Conservation (phyloP, 75 land plant species). For the Adiantum capillusveneris region DNA sequence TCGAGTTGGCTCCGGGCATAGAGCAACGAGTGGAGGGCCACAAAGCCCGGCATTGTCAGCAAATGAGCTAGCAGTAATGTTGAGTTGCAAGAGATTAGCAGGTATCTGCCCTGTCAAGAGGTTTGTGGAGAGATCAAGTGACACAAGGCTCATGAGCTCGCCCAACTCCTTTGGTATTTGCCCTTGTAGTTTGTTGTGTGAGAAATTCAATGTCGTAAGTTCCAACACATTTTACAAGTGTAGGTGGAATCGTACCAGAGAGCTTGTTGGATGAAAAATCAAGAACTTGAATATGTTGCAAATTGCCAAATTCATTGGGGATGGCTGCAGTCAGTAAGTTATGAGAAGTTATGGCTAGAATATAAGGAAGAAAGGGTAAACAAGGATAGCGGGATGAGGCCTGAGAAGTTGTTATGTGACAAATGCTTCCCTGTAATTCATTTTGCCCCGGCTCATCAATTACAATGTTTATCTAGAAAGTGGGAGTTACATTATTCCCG, state of each 20-base stretch:
- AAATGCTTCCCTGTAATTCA: not conserved
- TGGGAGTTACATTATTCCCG: too few species aligned
- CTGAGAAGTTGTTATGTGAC: slow-evolving; percentile 18
- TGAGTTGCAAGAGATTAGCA: slow-evolving; percentile 8
- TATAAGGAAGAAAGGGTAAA: not conserved
- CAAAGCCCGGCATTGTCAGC: too few species aligned
- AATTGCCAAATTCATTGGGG: not conserved
- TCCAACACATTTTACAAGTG: not conserved
- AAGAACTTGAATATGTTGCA: not conserved
- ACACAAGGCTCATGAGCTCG: slow-evolving; percentile 15
- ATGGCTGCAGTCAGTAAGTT: not conserved
- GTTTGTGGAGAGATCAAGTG: slow-evolving; percentile 43
- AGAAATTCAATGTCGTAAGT: not conserved
- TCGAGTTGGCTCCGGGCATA: too few species aligned
- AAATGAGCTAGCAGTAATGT: too few species aligned
- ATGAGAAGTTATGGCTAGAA: not conserved
- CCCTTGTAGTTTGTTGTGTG: not conserved
- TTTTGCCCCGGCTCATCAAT: too few species aligned
- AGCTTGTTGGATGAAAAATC: not conserved
- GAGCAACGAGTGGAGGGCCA: too few species aligned
- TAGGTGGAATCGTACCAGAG: not conserved
- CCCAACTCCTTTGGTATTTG: too few species aligned
- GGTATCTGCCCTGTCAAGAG: slow-evolving; percentile 41
- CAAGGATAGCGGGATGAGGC: slow-evolving; percentile 2
- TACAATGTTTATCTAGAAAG: too few species aligned